A percentile compares a stretch with the other conserved stretches of the same genome.
These are phyloP conservation scores for Hanseniaspora singularis DNA, from an alignment of 805 yeast species.

Conservation along the genomic window DNA sequence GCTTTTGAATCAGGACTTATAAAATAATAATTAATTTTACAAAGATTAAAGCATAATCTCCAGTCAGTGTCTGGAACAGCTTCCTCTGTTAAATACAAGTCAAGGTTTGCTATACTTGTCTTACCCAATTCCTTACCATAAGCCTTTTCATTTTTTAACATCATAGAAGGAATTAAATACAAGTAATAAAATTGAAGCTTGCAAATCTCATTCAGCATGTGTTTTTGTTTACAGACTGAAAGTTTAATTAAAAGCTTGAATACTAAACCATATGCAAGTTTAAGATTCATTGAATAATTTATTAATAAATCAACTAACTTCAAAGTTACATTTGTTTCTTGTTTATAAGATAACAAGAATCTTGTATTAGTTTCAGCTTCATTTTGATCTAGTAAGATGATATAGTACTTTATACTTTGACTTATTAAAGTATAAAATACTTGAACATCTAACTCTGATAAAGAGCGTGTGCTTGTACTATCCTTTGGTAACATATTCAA, in stretches of 20 bases:
- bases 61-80: not conserved
- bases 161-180: not conserved
- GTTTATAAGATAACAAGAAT: constrained; percentile 19
- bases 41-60: not conserved
- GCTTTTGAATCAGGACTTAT: not conserved
- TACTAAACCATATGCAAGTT: not conserved
- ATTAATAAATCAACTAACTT: constrained; percentile 24
- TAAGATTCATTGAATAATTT: constrained; percentile 23
- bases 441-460: constrained; percentile 20
- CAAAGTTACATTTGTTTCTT: constrained; percentile 23
- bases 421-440: constrained; percentile 28
- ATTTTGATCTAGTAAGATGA: not conserved
- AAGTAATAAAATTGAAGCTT: constrained; percentile 16
- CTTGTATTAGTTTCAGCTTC: not conserved
- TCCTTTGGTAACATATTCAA: constrained; percentile 17
- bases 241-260: not conserved
- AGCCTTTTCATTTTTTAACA: not conserved
- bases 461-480: not conserved
- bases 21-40: constrained; percentile 2
- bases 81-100: not conserved
- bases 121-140: too few relatives aligned
- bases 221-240: not conserved
- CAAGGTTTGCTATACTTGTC: not conserved
- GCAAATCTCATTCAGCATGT: constrained; percentile 16
- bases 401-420: constrained; percentile 23